phyloP scores from a whole-genome alignment of 345 rosid species.

The Brassica rapa region DNA sequence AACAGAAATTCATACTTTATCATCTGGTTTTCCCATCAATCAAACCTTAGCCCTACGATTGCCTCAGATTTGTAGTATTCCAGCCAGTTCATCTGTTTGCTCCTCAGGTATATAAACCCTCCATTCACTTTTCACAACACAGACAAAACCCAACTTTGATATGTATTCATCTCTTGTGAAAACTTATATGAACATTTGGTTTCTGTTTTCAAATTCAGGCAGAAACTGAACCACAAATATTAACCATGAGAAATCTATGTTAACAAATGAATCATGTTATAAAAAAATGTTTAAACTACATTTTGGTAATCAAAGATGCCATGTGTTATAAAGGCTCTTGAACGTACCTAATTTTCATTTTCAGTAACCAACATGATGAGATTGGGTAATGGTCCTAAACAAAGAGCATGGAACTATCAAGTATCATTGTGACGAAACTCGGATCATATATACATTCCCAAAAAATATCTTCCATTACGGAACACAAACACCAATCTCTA shows the following conservation, averaged over 20 bases:
- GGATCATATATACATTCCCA: slow-evolving; percentile 30
- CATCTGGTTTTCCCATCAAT: slow-evolving; percentile 58
- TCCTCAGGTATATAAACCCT: slow-evolving; percentile 31
- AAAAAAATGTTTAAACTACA: not conserved
- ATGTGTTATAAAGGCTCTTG: not conserved
- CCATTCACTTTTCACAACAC: not conserved
- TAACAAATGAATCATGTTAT: not conserved
- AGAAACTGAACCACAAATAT: not conserved
- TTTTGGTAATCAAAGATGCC: not conserved
- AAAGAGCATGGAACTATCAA: not conserved
- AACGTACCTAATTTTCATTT: not conserved
- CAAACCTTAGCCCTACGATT: slow-evolving; percentile 57
- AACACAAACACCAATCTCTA: slow-evolving; percentile 24
- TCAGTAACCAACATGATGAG: slow-evolving; percentile 49
- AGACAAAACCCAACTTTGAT: not conserved
- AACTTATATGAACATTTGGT: not conserved
- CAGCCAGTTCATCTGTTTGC: slow-evolving; percentile 48
- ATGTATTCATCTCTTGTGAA: not conserved
- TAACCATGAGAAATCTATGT: not conserved
- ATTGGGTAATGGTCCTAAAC: slow-evolving; percentile 36
- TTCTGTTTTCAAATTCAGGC: not conserved
- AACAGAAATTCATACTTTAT: slow-evolving; percentile 44
- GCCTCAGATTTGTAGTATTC: slow-evolving; percentile 57
- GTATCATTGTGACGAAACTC: slow-evolving; percentile 1
- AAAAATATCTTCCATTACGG: slow-evolving; percentile 11